These are phyloP conservation scores for Neofusicoccum cordaticola DNA, from an alignment of 2,329 filamentous ascomycete species.

Conservation along the genomic window DNA sequence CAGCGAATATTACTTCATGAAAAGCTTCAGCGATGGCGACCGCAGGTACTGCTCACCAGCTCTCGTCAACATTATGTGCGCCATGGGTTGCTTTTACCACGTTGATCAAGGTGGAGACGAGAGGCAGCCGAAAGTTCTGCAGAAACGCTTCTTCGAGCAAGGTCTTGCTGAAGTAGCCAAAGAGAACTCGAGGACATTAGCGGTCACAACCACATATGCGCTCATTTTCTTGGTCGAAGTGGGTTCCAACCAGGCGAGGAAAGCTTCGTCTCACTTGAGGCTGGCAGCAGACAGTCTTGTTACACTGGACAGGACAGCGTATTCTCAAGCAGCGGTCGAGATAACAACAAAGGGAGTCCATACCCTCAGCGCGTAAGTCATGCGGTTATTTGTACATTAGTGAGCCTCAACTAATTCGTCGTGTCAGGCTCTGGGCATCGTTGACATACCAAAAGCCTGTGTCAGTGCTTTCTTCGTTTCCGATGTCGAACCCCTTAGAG, in stretches of 20 bases:
- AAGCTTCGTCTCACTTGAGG: constrained; percentile 25
- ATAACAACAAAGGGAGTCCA: constrained; percentile 21
- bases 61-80: constrained; percentile 30
- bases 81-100: constrained; percentile 27
- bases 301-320: constrained; percentile 2
- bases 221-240: constrained; percentile 29
- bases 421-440: constrained; percentile 20
- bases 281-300: constrained; percentile 22
- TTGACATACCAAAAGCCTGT: constrained; percentile 26
- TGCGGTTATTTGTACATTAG: neutral
- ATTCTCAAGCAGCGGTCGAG: constrained; percentile 19
- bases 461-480: constrained; percentile 18
- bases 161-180: constrained; percentile 19
- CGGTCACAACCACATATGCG: constrained; percentile 25
- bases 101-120: constrained; percentile 18
- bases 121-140: constrained; percentile 19
- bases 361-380: constrained; percentile 22
- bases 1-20: constrained; percentile 27
- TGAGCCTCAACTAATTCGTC: neutral
- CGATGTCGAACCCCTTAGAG: constrained; percentile 20
- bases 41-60: constrained; percentile 25
- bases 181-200: constrained; percentile 20
- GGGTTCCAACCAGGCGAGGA: constrained; percentile 24
- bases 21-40: constrained; percentile 21
- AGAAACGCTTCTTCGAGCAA: constrained; percentile 23